Percentiles rank a stretch among this genome's conserved stretches.
phyloP scores from a whole-genome alignment of 768 basidiomycete genomes.

The Tricholomella constricta region DNA sequence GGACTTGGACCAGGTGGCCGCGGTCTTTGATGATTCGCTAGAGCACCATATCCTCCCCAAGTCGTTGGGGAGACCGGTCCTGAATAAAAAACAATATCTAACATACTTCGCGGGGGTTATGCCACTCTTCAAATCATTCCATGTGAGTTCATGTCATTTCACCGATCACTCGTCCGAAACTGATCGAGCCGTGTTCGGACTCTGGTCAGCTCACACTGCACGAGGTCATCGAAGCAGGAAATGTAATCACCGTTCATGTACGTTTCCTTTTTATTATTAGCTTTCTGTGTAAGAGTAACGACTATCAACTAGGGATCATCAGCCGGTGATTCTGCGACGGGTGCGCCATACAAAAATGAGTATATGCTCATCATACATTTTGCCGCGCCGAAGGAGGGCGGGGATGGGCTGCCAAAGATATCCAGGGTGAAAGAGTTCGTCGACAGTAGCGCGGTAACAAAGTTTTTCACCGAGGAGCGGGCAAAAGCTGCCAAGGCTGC shows the following conservation, averaged over 20 bases:
- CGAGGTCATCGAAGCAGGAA: constrained; percentile 34
- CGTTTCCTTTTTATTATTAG: constrained; percentile 7
- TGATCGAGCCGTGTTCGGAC: background rate
- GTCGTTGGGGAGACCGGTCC: constrained; percentile 34
- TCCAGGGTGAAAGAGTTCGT: constrained; percentile 33
- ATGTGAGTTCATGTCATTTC: constrained; percentile 23
- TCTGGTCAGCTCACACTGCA: constrained; percentile 26
- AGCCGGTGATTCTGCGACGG: constrained; percentile 25
- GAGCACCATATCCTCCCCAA: constrained; percentile 38
- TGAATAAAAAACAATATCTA: constrained; percentile 35
- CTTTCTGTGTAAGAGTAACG: background rate
- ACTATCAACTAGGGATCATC: constrained; percentile 25
- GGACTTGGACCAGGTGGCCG: constrained; percentile 29
- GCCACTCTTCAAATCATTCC: constrained; percentile 27
- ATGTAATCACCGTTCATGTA: constrained; percentile 35
- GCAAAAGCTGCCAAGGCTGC: constrained; percentile 15
- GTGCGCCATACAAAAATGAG: constrained; percentile 26
- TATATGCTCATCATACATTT: constrained; percentile 28
- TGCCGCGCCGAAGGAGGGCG: constrained; percentile 11
- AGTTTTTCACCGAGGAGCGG: constrained; percentile 33
- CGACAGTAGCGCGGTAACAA: constrained; percentile 23
- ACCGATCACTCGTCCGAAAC: background rate
- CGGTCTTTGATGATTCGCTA: constrained; percentile 33
- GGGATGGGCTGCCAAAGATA: constrained; percentile 26
- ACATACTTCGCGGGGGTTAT: constrained; percentile 31